Percentiles rank a stretch among this genome's conserved stretches.
Evolutionary conservation across 306 rosid species (phyloP).

Genomic region (Lagenaria siceraria): DNA sequence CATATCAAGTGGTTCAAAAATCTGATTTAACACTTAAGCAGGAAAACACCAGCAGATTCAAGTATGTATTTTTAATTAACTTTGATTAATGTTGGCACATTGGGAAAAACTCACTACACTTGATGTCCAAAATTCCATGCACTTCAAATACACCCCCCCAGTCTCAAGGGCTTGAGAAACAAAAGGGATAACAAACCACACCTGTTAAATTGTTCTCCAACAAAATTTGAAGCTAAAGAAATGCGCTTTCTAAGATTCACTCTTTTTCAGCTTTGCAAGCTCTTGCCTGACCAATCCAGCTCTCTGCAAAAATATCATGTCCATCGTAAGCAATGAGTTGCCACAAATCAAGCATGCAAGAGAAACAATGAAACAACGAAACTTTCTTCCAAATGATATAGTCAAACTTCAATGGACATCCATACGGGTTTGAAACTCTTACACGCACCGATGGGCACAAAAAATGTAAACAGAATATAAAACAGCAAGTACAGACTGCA

Average conservation of each 20-base stretch:
- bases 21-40: not conserved
- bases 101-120: not conserved
- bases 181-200: not conserved
- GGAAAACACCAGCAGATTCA: not conserved
- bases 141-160: not conserved
- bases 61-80: not conserved
- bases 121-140: not conserved
- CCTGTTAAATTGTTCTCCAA: not conserved
- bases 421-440: not conserved
- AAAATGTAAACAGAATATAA: not conserved
- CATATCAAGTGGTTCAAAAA: not conserved
- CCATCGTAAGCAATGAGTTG: not conserved
- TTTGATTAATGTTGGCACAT: not conserved
- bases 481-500: not conserved
- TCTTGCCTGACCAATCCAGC: conserved; percentile 72
- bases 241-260: conserved; percentile 18
- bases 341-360: not conserved
- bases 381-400: not conserved
- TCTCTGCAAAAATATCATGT: conserved; percentile 39
- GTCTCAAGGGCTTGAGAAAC: not conserved
- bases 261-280: conserved; percentile 65
- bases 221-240: not conserved
- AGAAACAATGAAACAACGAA: not conserved
- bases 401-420: not conserved
- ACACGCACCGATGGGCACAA: not conserved